Evolutionary conservation across 129 eudicot genomes (phyloP).

Genomic region (Chrysanthemum lavandulifolium): DNA sequence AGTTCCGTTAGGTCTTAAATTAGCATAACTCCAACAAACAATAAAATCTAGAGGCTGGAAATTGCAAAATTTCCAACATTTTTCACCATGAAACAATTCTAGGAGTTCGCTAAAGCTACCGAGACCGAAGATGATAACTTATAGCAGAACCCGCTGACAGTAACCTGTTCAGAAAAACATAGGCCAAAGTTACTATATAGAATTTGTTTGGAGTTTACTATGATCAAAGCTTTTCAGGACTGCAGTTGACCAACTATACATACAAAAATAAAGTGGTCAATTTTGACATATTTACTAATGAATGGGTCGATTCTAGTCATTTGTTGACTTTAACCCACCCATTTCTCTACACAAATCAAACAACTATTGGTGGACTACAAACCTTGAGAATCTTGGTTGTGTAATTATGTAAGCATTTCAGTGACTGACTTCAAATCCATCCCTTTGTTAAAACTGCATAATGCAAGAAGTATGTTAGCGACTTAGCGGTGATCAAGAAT

Average conservation of each 20-base stretch:
- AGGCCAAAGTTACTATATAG: not conserved
- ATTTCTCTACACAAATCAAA: too few relatives aligned
- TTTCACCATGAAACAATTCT: too few relatives aligned
- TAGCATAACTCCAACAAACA: not conserved
- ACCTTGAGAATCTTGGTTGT: too few relatives aligned
- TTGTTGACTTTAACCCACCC: too few relatives aligned
- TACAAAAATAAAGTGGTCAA: not conserved
- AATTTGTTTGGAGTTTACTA: not conserved
- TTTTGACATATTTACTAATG: not conserved
- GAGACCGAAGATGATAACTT: not conserved
- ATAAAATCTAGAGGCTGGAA: too few relatives aligned
- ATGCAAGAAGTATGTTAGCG: not conserved
- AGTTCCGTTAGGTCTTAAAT: not conserved
- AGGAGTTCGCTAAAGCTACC: not conserved
- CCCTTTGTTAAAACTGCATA: constrained; percentile 56
- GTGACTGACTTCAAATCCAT: constrained; percentile 47
- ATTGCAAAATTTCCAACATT: too few relatives aligned
- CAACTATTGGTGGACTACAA: too few relatives aligned
- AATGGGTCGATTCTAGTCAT: too few relatives aligned
- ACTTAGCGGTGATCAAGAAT: not conserved
- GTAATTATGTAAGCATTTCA: constrained; percentile 9
- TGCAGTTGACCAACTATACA: not conserved
- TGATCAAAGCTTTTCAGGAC: not conserved
- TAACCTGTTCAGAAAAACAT: constrained; percentile 15
- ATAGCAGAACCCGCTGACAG: not conserved